Conservation (phyloP, 768 basidiomycete species). For the Auricularia cornea region DNA sequence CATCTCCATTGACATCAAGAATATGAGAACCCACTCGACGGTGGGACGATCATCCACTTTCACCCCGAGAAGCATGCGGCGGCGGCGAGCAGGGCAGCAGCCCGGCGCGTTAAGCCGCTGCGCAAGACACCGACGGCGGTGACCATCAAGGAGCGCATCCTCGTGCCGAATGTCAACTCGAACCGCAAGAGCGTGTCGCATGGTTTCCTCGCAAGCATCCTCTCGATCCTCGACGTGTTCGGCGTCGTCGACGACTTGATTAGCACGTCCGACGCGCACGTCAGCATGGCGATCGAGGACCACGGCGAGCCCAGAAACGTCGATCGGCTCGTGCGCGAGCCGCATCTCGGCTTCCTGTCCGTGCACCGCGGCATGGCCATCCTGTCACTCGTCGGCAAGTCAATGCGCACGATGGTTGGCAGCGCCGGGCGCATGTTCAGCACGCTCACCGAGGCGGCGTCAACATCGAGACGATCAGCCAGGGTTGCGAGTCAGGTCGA, state of each 20-base stretch:
- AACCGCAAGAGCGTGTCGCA: conserved; percentile 95
- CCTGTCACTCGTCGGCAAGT: conserved; percentile 91
- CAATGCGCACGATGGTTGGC: conserved; percentile 94
- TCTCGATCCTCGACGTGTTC: conserved; percentile 80
- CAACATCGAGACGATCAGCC: conserved; percentile 99
- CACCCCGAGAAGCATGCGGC: not conserved
- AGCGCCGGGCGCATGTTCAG: conserved; percentile 93
- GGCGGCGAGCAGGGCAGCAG: not conserved
- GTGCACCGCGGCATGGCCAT: conserved; percentile 89
- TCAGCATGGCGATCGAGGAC: conserved; percentile 96
- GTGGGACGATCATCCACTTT: conserved; percentile 90
- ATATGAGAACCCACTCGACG: conserved; percentile 88
- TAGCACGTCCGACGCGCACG: conserved; percentile 94
- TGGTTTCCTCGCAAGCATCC: conserved; percentile 92
- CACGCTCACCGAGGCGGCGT: conserved; percentile 85
- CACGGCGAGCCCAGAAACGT: conserved; percentile 48
- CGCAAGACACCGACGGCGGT: conserved; percentile 75
- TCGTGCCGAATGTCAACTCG: conserved; percentile 89
- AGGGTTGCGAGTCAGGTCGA: conserved; percentile 96
- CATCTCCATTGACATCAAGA: conserved; percentile 97
- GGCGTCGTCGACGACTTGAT: conserved; percentile 98
- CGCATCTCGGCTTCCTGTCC: conserved; percentile 73
- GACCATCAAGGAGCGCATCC: conserved; percentile 92
- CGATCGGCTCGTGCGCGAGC: conserved; percentile 66
- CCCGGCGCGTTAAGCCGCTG: conserved; percentile 21